phyloP scores from a whole-genome alignment of 345 rosid genomes.

The Excoecaria agallocha region DNA sequence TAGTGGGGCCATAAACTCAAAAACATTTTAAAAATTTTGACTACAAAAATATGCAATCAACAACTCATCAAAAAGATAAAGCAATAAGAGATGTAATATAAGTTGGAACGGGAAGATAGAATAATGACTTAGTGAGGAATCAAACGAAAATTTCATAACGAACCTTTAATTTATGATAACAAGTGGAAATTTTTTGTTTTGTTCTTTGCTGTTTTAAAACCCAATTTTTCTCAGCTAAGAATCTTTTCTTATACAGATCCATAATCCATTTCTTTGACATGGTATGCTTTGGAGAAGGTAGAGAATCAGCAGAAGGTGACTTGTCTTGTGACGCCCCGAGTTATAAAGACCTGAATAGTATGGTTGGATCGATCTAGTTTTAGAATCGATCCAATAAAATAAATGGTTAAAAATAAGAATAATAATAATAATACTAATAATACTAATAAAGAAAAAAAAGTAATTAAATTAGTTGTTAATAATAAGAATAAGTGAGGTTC shows the following conservation, averaged over 20 bases:
- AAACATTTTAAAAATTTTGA: background rate
- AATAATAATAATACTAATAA: no score
- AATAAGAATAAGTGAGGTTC: no score
- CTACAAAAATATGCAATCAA: background rate
- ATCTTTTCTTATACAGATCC: conserved; percentile 61
- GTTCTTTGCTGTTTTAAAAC: conserved; percentile 60
- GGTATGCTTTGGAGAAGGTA: conserved; percentile 60
- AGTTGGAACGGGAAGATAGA: background rate
- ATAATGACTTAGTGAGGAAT: background rate
- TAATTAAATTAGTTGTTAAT: no score
- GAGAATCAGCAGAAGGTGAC: conserved; percentile 35
- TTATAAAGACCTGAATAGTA: no score
- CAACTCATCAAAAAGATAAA: background rate
- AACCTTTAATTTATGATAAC: conserved; percentile 74
- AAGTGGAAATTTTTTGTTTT: conserved; percentile 50
- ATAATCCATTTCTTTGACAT: conserved; percentile 84
- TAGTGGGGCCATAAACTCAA: background rate
- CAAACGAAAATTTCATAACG: conserved; percentile 18
- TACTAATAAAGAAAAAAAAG: no score
- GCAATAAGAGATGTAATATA: background rate
- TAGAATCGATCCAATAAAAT: no score
- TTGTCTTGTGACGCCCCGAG: no score
- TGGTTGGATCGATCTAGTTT: no score
- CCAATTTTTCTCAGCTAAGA: conserved; percentile 55
- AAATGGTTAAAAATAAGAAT: no score